These are phyloP conservation scores for Picea engelmannii DNA, from an alignment of 83 land plant genomes.

Conservation along the genomic window DNA sequence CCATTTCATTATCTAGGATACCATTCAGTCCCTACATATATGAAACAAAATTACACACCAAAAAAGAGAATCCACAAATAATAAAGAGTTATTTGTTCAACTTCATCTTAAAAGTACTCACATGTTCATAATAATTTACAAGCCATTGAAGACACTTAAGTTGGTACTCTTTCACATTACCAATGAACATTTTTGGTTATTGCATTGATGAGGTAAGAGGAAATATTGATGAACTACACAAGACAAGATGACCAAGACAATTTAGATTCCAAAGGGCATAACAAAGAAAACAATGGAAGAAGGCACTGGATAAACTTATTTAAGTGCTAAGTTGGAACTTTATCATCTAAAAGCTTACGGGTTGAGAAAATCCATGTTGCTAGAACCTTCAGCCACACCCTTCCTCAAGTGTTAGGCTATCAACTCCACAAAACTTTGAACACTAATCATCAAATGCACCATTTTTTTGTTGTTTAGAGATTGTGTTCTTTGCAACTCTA, in stretches of 20 bases:
- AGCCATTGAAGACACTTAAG: conserved; percentile 99
- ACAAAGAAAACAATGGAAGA: background rate
- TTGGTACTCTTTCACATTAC: conserved; percentile 92
- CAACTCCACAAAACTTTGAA: conserved; percentile 62
- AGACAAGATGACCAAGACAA: background rate
- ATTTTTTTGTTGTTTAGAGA: conserved; percentile 73
- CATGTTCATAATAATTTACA: conserved; percentile 99
- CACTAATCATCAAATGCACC: conserved; percentile 89
- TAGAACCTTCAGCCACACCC: conserved; percentile 48
- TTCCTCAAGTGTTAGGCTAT: conserved; percentile 23
- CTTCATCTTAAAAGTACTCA: conserved; percentile 18
- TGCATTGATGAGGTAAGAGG: conserved; percentile 89
- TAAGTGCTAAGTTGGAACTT: background rate
- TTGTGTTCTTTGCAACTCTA: conserved; percentile 80
- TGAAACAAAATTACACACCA: background rate
- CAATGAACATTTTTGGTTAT: conserved; percentile 84
- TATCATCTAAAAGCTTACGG: conserved; percentile 68
- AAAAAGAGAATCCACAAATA: background rate
- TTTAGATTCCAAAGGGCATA: background rate
- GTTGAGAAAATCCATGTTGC: conserved; percentile 79
- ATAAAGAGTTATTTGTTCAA: background rate
- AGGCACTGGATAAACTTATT: background rate
- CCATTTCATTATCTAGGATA: conserved; percentile 99
- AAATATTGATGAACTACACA: conserved; percentile 93
- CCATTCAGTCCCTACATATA: conserved; percentile 89